phyloP scores from a whole-genome alignment of 169 alveolate species.

The Cryptosporidium xiaoi region DNA sequence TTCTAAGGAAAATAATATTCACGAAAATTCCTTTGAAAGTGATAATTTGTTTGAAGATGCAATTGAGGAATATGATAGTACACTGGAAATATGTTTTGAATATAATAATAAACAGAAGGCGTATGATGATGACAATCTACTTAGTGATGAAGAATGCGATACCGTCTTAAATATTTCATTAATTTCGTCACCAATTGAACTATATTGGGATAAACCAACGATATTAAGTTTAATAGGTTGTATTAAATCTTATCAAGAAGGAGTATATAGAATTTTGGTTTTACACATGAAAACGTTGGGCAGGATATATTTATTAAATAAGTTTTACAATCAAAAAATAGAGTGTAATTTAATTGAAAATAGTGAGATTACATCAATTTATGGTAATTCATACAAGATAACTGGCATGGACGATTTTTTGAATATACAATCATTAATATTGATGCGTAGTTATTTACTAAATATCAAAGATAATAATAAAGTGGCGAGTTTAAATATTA shows the following conservation, averaged over 20 bases:
- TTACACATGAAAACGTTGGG: constrained; percentile 4
- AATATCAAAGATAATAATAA: neutral
- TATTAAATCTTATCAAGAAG: constrained; percentile 20
- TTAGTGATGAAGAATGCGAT: neutral
- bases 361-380: constrained; percentile 9
- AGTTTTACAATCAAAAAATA: constrained; percentile 11
- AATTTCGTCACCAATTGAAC: constrained; percentile 51
- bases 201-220: constrained; percentile 72
- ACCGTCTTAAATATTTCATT: constrained; percentile 22
- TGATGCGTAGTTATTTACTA: constrained; percentile 14
- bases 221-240: constrained; percentile 30
- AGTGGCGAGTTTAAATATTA: neutral
- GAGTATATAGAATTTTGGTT: constrained; percentile 1
- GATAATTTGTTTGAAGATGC: constrained; percentile 62
- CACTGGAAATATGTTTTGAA: constrained; percentile 37
- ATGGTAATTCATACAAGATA: constrained; percentile 28
- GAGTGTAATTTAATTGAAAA: constrained; percentile 1
- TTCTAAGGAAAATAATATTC: neutral
- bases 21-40: constrained; percentile 15
- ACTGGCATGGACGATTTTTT: neutral
- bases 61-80: constrained; percentile 61
- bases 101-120: neutral
- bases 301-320: constrained; percentile 14
- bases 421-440: constrained; percentile 17
- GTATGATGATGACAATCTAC: neutral